Percentiles rank a stretch among this genome's conserved stretches.
Conservation (phyloP, 129 eudicot genomes). For the Helichrysum umbraculigerum region DNA sequence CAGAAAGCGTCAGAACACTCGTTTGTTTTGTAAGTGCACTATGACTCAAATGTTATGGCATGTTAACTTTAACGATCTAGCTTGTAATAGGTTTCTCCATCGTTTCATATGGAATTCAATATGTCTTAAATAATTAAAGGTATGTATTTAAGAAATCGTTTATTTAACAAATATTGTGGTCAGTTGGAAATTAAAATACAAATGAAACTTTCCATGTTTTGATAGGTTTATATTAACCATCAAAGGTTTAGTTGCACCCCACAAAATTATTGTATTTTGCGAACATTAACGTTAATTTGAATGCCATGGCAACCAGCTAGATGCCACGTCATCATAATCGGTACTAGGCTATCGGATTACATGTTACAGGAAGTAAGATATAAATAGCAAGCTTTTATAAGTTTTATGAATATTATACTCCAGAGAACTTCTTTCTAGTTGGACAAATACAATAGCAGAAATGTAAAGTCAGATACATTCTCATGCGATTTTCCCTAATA, state of each 20-base stretch:
- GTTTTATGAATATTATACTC: no score
- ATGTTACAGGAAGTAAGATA: background rate
- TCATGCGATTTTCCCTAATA: background rate
- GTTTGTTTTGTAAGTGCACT: background rate
- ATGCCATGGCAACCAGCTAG: background rate
- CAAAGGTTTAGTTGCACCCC: background rate
- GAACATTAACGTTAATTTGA: background rate
- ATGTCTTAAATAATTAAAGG: background rate
- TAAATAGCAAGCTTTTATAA: no score
- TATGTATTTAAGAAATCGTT: background rate
- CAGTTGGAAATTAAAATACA: background rate
- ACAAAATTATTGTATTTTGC: background rate
- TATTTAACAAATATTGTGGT: background rate
- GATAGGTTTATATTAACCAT: constrained; percentile 9
- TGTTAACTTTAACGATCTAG: background rate
- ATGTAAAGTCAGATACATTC: no score
- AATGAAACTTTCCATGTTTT: background rate
- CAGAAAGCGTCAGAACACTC: background rate
- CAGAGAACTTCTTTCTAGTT: background rate
- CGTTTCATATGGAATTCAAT: background rate
- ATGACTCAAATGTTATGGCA: background rate
- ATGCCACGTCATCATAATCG: background rate
- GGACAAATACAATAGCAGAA: background rate
- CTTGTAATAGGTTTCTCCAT: background rate
- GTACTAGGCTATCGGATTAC: background rate